Conservation (phyloP, 176 grass and related monocot genomes). For the Zea luxurians region DNA sequence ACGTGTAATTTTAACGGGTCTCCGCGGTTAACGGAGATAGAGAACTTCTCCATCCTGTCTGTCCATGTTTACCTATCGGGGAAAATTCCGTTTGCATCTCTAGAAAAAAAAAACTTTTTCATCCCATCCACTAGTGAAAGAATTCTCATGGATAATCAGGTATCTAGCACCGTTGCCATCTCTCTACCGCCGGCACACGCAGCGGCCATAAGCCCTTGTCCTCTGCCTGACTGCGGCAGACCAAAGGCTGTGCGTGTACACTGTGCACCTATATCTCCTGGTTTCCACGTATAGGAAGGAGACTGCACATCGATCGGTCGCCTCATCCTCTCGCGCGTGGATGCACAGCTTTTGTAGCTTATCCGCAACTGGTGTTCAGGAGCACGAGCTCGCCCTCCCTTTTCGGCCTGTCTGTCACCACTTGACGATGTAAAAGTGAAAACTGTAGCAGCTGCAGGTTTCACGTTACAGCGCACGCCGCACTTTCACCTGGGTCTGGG, state of each 20-base stretch:
- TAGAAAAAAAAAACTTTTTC: too few relatives aligned
- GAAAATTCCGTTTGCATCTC: too few relatives aligned
- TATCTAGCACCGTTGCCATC: too few relatives aligned
- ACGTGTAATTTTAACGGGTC: too few relatives aligned
- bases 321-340: too few relatives aligned
- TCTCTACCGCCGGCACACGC: too few relatives aligned
- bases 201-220: too few relatives aligned
- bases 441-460: not conserved
- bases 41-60: too few relatives aligned
- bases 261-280: not conserved
- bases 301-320: not conserved
- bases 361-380: not conserved
- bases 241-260: not conserved
- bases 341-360: not conserved
- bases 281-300: not conserved
- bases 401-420: not conserved
- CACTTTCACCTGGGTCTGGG: conserved; percentile 27
- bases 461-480: conserved; percentile 32
- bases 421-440: not conserved
- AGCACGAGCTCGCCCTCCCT: conserved; percentile 15
- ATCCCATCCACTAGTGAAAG: too few relatives aligned
- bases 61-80: too few relatives aligned
- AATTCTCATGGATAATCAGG: too few relatives aligned
- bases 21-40: too few relatives aligned
- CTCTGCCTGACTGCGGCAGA: not conserved